Conservation (phyloP, 441 rosid species). For the Bruguiera hainesii region DNA sequence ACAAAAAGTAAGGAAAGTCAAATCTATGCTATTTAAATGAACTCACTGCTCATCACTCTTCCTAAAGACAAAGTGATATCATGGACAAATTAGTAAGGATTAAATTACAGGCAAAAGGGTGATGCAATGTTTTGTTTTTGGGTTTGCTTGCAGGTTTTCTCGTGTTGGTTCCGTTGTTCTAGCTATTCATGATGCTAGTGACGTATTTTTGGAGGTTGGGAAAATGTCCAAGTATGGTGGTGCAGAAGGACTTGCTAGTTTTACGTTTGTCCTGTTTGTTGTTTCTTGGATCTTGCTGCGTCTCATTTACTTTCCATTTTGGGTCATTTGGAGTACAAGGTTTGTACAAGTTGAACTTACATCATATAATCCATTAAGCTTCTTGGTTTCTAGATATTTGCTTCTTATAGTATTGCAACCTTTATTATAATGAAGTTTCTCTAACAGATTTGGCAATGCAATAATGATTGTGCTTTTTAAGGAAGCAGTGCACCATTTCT, state of each 20-base stretch:
- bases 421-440: no score
- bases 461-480: background rate
- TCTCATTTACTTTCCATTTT: conserved; percentile 86
- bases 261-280: conserved; percentile 71
- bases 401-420: background rate
- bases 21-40: no score
- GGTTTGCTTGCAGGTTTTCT: conserved; percentile 53
- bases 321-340: conserved; percentile 99
- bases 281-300: conserved; percentile 88
- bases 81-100: no score
- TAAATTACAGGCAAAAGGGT: no score
- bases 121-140: background rate
- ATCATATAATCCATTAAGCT: conserved; percentile 5
- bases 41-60: no score
- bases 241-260: conserved; percentile 76
- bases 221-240: conserved; percentile 94
- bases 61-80: no score
- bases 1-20: no score
- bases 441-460: background rate
- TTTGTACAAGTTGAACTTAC: conserved; percentile 29
- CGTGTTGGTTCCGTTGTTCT: conserved; percentile 87
- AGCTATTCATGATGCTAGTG: conserved; percentile 96
- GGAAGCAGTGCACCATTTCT: background rate
- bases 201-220: conserved; percentile 88
- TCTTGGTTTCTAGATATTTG: background rate